Evolutionary conservation across 1,284 basidiomycete species (phyloP).

Genomic region (Puccinia brachypodii): DNA sequence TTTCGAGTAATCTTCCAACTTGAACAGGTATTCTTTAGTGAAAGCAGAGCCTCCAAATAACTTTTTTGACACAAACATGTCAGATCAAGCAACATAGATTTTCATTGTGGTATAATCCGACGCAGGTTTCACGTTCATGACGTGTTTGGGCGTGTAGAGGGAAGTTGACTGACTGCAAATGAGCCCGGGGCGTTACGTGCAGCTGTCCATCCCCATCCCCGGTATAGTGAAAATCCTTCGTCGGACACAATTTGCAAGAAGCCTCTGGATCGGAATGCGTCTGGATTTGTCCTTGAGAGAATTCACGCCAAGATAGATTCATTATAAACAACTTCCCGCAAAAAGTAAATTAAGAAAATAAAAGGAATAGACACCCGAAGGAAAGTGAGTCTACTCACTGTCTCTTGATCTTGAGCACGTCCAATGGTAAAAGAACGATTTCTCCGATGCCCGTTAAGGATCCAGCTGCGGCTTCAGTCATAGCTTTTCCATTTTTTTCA

Average conservation of each 20-base stretch:
- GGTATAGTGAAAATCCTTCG: conserved; percentile 80
- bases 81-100: neutral
- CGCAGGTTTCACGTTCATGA: neutral
- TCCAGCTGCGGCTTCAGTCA: conserved; percentile 93
- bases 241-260: conserved; percentile 85
- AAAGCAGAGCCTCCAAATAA: conserved; percentile 93
- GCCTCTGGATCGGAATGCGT: conserved; percentile 89
- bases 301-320: neutral
- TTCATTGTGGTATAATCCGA: neutral
- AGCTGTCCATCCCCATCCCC: conserved; percentile 99
- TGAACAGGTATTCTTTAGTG: conserved; percentile 90
- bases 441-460: conserved; percentile 88
- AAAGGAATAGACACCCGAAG: neutral
- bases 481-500: conserved; percentile 91
- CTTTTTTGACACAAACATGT: neutral
- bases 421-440: conserved; percentile 89
- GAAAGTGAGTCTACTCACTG: conserved; percentile 62
- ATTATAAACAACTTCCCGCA: neutral
- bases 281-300: conserved; percentile 71
- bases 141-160: neutral
- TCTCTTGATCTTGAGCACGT: conserved; percentile 97
- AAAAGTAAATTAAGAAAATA: neutral
- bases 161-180: conserved; percentile 65
- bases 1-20: conserved; percentile 80
- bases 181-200: conserved; percentile 93